Conservation (phyloP, 2,329 filamentous ascomycete genomes). For the Sclerotinia minor region DNA sequence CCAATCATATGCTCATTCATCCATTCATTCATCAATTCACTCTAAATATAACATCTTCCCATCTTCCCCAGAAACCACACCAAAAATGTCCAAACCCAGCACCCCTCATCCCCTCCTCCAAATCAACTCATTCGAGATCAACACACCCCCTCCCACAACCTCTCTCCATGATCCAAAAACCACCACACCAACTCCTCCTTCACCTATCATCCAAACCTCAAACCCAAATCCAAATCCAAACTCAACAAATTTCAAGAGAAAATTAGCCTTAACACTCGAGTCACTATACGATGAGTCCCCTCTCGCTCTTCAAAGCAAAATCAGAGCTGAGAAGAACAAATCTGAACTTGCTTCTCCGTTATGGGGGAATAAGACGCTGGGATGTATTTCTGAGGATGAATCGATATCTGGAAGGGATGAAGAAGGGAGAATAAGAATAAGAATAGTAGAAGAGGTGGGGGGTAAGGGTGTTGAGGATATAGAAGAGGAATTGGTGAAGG, state of each 20-base stretch:
- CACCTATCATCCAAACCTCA: neutral
- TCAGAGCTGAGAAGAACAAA: neutral
- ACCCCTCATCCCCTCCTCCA: neutral
- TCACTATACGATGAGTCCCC: slow-evolving; percentile 6
- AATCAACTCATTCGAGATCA: neutral
- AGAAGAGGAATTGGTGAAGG: neutral
- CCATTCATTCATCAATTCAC: neutral
- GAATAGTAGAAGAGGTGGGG: neutral
- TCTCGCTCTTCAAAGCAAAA: neutral
- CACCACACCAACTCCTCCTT: too few species aligned
- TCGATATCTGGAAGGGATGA: neutral
- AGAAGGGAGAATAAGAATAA: too few species aligned
- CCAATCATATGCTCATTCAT: neutral
- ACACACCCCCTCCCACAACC: neutral
- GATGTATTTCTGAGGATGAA: neutral
- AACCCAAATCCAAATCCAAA: too few species aligned
- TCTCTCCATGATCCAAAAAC: neutral
- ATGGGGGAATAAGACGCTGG: neutral
- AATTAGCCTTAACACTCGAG: neutral
- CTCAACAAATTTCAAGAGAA: neutral
- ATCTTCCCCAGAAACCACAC: neutral
- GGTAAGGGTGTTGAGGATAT: too few species aligned
- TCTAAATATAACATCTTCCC: neutral
- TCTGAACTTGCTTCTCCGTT: neutral
- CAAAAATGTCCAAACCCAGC: neutral